phyloP scores from a whole-genome alignment of 345 rosid species.

The Noccaea caerulescens region DNA sequence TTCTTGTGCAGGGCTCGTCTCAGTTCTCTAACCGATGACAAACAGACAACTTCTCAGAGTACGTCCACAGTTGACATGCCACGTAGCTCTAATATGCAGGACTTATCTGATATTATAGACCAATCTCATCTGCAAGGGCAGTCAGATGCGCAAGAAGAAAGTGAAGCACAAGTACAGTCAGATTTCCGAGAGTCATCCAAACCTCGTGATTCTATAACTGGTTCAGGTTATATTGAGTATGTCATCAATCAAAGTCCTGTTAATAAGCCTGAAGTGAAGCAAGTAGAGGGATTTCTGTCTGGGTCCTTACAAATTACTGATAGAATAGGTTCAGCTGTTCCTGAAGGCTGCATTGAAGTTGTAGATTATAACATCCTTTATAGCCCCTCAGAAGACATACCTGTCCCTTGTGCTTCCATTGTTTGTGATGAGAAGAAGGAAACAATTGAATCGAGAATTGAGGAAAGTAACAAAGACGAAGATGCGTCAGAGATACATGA shows the following conservation, averaged over 20 bases:
- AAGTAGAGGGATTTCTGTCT: conserved; percentile 52
- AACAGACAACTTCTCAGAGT: conserved; percentile 38
- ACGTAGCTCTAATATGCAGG: conserved; percentile 42
- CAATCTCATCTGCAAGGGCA: conserved; percentile 39
- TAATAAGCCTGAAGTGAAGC: conserved; percentile 54
- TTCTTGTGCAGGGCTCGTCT: conserved; percentile 34
- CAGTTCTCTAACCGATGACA: conserved; percentile 39
- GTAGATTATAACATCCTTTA: conserved; percentile 45
- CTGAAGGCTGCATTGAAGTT: conserved; percentile 44
- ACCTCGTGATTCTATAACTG: conserved; percentile 64
- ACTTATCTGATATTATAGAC: conserved; percentile 34
- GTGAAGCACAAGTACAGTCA: conserved; percentile 39
- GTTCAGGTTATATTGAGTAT: conserved; percentile 69
- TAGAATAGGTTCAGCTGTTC: conserved; percentile 48
- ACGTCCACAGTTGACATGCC: conserved; percentile 45
- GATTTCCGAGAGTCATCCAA: conserved; percentile 47
- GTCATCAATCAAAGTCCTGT: conserved; percentile 56
- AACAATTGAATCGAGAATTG: conserved; percentile 49
- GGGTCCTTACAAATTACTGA: conserved; percentile 46
- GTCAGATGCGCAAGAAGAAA: conserved; percentile 27
- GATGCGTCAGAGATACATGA: conserved; percentile 44
- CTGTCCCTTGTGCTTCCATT: conserved; percentile 50
- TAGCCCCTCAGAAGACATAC: conserved; percentile 50
- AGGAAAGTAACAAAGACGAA: conserved; percentile 33
- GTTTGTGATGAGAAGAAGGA: conserved; percentile 77